These are phyloP conservation scores for Aspergillus puulaauensis DNA, from an alignment of 2,329 filamentous ascomycete genomes.

Conservation along the genomic window DNA sequence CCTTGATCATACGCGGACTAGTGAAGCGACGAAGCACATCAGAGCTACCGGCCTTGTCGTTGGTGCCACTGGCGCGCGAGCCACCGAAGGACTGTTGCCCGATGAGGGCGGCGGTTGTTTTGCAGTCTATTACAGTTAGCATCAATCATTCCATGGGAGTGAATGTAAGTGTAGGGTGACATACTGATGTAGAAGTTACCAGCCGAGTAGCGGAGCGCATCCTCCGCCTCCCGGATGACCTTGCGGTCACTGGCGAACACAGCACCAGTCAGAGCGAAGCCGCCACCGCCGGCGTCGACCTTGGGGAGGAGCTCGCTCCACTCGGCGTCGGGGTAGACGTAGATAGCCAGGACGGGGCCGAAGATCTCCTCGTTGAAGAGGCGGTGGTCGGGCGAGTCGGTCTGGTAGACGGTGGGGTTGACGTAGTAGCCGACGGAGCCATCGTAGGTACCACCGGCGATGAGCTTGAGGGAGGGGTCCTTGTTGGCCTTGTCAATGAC, in stretches of 20 bases:
- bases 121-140: conserved; percentile 23
- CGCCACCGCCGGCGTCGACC: conserved; percentile 55
- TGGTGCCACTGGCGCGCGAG: conserved; percentile 67
- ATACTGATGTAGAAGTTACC: conserved; percentile 44
- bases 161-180: too few relatives aligned
- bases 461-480: conserved; percentile 69
- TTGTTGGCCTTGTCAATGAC: conserved; percentile 77
- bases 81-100: conserved; percentile 73
- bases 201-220: conserved; percentile 37
- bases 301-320: conserved; percentile 24
- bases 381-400: conserved; percentile 70
- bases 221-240: conserved; percentile 36
- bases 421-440: conserved; percentile 78
- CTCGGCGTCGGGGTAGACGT: conserved; percentile 72
- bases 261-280: conserved; percentile 45
- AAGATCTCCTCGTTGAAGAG: conserved; percentile 79
- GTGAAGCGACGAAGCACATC: conserved; percentile 66
- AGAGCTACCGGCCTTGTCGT: conserved; percentile 69
- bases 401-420: conserved; percentile 77
- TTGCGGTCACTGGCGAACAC: conserved; percentile 42
- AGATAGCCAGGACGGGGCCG: conserved; percentile 70
- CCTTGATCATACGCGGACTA: conserved; percentile 68
- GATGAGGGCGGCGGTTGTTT: conserved; percentile 66
- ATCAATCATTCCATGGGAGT: too few relatives aligned
- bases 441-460: conserved; percentile 76